Base-by-base conservation (phyloP, 306 rosid species). In the Corylus avellana region DNA sequence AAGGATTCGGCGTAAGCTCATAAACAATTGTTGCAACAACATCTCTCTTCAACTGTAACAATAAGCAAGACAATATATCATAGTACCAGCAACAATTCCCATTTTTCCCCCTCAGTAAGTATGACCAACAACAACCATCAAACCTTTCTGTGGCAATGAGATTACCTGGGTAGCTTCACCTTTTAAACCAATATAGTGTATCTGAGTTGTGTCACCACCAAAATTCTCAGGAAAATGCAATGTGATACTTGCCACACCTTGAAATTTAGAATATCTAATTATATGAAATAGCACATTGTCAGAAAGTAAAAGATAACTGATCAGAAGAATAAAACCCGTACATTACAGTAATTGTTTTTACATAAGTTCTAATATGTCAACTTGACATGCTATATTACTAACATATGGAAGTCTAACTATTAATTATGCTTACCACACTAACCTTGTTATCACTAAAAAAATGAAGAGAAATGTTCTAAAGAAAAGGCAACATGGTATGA, bases 121-220 rank as follows among this genome's bases (percentile, higher is more conserved):
- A 66, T 2, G 4, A 37, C 37, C 44, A 71, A 61, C 2, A 79
- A 67, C 80, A 78, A 62, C 62, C 49, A 27, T 18, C 5, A 61
- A 48, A 82, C 59, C 59, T 35, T 70, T 14, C 75, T 55, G 67
- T 57, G 69, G 76, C 70, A 56, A 77, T 39, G 39, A 79, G 14
- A 77, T 81, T 91, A 95, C 99, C 98, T 91, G 96, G 27, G 97
- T 95, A 62, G 99, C 98, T 88, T 95, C 96, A 27, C 99, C 99
- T 85, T 95, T 95, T 69, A 95, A 89, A 85, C 99, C 99, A 85
- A 95, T 93, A 70, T 95, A 95, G 84, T 88, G 89, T 83, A 95
- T 93, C 81, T 88, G 85, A 79, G 94, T 86, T 25, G 87, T 79
- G 89, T 95, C 98, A 11, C 91, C 97, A 25, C 99, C 98, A 81